phyloP scores from a whole-genome alignment of 2,329 filamentous ascomycete species.

The Colletotrichum salicis region DNA sequence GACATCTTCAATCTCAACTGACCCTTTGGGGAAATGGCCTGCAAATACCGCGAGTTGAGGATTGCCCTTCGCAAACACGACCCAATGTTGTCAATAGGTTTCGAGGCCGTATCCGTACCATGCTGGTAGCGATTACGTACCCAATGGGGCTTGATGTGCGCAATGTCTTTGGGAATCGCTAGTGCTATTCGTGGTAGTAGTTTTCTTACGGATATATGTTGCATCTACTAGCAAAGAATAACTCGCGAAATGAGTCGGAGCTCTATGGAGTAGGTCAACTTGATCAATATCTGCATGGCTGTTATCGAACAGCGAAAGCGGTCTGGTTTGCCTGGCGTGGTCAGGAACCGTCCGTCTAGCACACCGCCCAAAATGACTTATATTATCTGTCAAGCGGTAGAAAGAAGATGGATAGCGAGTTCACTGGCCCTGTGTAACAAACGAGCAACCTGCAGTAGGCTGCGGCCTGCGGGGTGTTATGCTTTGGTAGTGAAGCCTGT shows the following conservation, averaged over 20 bases:
- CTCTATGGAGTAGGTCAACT: background rate
- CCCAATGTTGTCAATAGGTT: background rate
- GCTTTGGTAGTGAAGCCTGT: background rate
- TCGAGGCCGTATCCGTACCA: background rate
- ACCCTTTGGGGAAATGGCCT: background rate
- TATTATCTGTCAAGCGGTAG: background rate
- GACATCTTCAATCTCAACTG: background rate
- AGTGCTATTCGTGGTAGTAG: background rate
- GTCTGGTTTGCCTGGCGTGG: background rate
- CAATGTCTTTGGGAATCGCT: background rate
- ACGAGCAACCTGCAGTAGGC: background rate
- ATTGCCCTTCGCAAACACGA: constrained; percentile 16
- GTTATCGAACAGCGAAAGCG: background rate
- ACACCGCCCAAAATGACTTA: background rate
- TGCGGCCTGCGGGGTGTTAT: background rate
- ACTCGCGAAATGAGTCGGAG: background rate
- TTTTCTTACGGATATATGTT: background rate
- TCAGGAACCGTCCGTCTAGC: background rate
- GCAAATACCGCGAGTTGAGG: background rate
- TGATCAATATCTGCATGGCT: background rate
- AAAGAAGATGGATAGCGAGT: background rate
- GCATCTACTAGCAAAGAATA: background rate
- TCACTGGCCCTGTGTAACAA: background rate
- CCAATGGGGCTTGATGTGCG: background rate
- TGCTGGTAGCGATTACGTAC: constrained; percentile 1